Percentiles rank a stretch among this genome's conserved stretches.
phyloP scores from a whole-genome alignment of 768 basidiomycete species.

The Rhizopogon roseolus region DNA sequence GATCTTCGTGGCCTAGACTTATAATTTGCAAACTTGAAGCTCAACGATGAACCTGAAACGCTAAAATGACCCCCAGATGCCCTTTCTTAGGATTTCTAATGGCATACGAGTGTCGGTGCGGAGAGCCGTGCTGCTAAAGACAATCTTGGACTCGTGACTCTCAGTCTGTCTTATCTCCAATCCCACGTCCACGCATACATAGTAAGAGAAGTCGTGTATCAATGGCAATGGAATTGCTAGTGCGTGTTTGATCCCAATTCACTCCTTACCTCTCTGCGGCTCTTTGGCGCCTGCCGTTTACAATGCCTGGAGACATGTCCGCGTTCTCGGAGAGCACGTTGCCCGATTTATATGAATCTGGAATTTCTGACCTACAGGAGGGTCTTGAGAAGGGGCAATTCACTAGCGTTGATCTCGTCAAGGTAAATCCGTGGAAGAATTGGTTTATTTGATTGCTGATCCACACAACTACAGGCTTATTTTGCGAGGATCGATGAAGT shows the following conservation, averaged over 20 bases:
- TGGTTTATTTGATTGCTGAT: background rate
- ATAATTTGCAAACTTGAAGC: too few species aligned
- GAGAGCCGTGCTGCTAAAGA: background rate
- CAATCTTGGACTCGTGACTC: background rate
- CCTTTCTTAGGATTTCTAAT: too few species aligned
- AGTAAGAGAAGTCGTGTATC: slow-evolving; percentile 19
- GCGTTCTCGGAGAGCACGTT: slow-evolving; percentile 10
- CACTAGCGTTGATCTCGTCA: slow-evolving; percentile 59
- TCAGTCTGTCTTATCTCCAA: background rate
- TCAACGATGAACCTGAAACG: too few species aligned
- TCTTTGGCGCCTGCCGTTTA: slow-evolving; percentile 1
- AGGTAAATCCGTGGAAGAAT: slow-evolving; percentile 28
- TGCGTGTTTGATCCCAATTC: background rate
- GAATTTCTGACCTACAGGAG: slow-evolving; percentile 48
- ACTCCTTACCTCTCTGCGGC: slow-evolving; percentile 2
- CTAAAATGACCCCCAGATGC: too few species aligned
- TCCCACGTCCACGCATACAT: slow-evolving; percentile 10
- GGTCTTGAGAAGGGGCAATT: slow-evolving; percentile 49
- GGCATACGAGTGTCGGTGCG: too few species aligned
- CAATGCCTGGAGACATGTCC: slow-evolving; percentile 12
- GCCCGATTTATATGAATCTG: slow-evolving; percentile 62
- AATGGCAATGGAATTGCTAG: slow-evolving; percentile 3
- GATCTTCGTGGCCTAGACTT: too few species aligned
- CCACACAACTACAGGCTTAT: slow-evolving; percentile 23
- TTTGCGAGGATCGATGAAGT: slow-evolving; percentile 34